Conservation (phyloP, 805 yeast species). For the Wickerhamiella parazyma region DNA sequence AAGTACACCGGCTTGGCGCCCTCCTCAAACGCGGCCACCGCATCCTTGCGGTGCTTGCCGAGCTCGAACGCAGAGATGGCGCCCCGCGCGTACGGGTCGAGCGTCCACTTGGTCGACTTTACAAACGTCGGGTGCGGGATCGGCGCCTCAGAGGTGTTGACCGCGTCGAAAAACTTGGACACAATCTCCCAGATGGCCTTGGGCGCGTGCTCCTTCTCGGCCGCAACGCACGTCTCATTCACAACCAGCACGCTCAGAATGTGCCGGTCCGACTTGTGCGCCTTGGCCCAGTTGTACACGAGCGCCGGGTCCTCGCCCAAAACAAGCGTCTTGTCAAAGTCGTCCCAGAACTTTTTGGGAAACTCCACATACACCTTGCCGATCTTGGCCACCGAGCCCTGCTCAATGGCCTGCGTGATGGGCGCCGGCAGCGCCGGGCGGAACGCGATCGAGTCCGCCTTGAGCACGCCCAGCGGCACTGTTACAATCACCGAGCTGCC, state of each 20-base stretch:
- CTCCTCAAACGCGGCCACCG: slow-evolving; percentile 44
- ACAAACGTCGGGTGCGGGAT: slow-evolving; percentile 30
- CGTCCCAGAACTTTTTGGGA: slow-evolving; percentile 47
- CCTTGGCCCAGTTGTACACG: slow-evolving; percentile 44
- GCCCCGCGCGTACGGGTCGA: slow-evolving; percentile 57
- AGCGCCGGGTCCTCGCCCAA: slow-evolving; percentile 42
- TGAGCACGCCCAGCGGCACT: slow-evolving; percentile 18
- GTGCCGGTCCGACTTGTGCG: slow-evolving; percentile 26
- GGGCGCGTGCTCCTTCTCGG: slow-evolving; percentile 32
- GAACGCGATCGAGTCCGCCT: slow-evolving; percentile 15
- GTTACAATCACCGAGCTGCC: slow-evolving; percentile 21
- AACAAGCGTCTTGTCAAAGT: slow-evolving; percentile 36
- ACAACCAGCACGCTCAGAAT: slow-evolving; percentile 51
- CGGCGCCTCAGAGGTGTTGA: slow-evolving; percentile 15
- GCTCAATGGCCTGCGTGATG: slow-evolving; percentile 13
- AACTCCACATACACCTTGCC: slow-evolving; percentile 68
- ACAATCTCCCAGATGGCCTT: slow-evolving; percentile 17
- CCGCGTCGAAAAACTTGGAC: slow-evolving; percentile 17
- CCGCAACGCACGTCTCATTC: slow-evolving; percentile 48
- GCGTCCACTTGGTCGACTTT: slow-evolving; percentile 47
- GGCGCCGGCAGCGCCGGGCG: slow-evolving; percentile 14
- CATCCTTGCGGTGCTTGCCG: slow-evolving; percentile 54
- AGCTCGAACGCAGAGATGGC: slow-evolving; percentile 57
- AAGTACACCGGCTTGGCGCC: slow-evolving; percentile 50
- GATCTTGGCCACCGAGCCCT: slow-evolving; percentile 35